Percentiles rank a stretch among this genome's conserved stretches.
These are phyloP conservation scores for Vigna angularis DNA, from an alignment of 306 rosid genomes.

Conservation along the genomic window DNA sequence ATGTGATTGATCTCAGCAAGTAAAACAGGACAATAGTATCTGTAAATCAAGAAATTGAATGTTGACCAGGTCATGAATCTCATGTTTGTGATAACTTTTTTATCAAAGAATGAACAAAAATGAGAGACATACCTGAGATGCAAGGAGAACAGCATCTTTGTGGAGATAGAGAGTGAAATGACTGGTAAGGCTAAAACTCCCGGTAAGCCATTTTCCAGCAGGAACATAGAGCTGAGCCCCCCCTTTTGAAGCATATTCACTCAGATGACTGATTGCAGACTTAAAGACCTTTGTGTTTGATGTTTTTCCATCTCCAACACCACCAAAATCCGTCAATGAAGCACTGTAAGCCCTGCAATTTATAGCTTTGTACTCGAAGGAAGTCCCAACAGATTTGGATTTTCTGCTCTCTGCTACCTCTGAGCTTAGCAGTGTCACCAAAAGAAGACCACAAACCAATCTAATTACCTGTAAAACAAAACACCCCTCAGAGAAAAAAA, in stretches of 20 bases:
- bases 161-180: conserved; percentile 72
- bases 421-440: conserved; percentile 53
- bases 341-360: conserved; percentile 76
- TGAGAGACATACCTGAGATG: conserved; percentile 63
- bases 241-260: conserved; percentile 59
- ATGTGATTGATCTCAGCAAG: background rate
- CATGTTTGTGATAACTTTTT: background rate
- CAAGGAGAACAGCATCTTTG: conserved; percentile 79
- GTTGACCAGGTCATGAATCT: background rate
- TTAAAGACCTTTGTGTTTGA: conserved; percentile 75
- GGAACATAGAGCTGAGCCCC: conserved; percentile 78
- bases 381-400: conserved; percentile 22
- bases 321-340: conserved; percentile 77
- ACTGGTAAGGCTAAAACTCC: conserved; percentile 77
- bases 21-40: background rate
- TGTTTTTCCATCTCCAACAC: conserved; percentile 81
- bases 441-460: conserved; percentile 36
- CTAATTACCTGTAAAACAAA: conserved; percentile 45
- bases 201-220: conserved; percentile 84
- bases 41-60: background rate
- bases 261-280: conserved; percentile 61
- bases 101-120: conserved; percentile 10
- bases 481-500: background rate
- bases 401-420: conserved; percentile 58
- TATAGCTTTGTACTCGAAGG: conserved; percentile 63